phyloP scores from a whole-genome alignment of 2,329 filamentous ascomycete genomes.

The Colletotrichum cuscutae region DNA sequence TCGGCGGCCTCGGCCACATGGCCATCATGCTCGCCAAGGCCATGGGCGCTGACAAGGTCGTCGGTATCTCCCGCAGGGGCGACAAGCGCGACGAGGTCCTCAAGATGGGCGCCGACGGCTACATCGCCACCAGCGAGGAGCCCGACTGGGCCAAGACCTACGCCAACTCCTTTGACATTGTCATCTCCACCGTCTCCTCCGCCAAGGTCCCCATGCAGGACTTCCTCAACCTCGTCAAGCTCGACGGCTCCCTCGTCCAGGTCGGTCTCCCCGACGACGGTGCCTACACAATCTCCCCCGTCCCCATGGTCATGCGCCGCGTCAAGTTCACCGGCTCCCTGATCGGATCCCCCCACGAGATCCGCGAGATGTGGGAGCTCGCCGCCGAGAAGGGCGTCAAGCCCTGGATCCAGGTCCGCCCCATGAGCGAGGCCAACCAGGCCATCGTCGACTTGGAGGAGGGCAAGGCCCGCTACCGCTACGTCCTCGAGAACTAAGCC shows the following conservation, averaged over 20 bases:
- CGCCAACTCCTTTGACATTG: slow-evolving; percentile 63
- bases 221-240: slow-evolving; percentile 68
- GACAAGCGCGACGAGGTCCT: slow-evolving; percentile 65
- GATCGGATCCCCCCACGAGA: slow-evolving; percentile 63
- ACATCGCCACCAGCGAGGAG: slow-evolving; percentile 57
- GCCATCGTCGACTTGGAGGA: slow-evolving; percentile 64
- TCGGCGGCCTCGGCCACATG: slow-evolving; percentile 77
- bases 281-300: slow-evolving; percentile 55
- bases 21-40: slow-evolving; percentile 76
- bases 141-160: slow-evolving; percentile 65
- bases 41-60: slow-evolving; percentile 69
- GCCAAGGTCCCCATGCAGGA: slow-evolving; percentile 57
- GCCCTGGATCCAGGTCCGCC: slow-evolving; percentile 65
- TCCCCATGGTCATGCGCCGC: slow-evolving; percentile 66
- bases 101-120: slow-evolving; percentile 66
- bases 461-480: slow-evolving; percentile 61
- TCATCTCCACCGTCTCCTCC: slow-evolving; percentile 66
- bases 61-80: slow-evolving; percentile 65
- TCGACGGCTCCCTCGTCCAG: slow-evolving; percentile 68
- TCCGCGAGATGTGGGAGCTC: slow-evolving; percentile 68
- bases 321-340: slow-evolving; percentile 58
- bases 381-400: slow-evolving; percentile 66
- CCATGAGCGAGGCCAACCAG: slow-evolving; percentile 66
- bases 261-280: slow-evolving; percentile 64
- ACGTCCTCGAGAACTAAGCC: slow-evolving; percentile 55